Percentiles rank a stretch among this genome's conserved stretches.
Conservation (phyloP, 148 eudicot species). For the Polygonum aviculare region DNA sequence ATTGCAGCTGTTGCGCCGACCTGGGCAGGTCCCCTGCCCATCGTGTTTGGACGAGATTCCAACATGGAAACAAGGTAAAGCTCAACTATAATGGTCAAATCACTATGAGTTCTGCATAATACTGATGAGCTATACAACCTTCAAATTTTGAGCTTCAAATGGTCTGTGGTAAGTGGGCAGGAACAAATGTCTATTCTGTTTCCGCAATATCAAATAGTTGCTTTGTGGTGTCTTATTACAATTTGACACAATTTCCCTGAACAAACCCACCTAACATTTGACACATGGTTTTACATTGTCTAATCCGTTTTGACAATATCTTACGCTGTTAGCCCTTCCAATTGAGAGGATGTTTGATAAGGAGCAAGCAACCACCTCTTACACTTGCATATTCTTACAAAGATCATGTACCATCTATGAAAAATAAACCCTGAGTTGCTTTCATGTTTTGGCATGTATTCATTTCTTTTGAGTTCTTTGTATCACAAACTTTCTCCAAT, state of each 20-base stretch:
- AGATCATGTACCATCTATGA: not conserved
- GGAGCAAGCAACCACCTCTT: not conserved
- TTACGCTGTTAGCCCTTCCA: not conserved
- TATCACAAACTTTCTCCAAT: not conserved
- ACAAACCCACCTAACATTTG: not conserved
- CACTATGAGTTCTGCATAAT: not conserved
- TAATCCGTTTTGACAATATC: not conserved
- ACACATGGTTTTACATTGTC: not conserved
- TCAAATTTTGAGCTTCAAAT: not conserved
- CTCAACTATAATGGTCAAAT: not conserved
- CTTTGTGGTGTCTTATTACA: not conserved
- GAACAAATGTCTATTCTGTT: not conserved
- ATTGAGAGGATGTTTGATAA: not conserved
- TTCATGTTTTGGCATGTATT: not conserved
- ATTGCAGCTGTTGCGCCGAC: slow-evolving; percentile 95
- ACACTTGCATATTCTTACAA: not conserved
- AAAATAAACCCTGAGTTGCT: not conserved
- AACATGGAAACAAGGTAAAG: slow-evolving; percentile 74
- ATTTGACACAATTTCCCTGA: not conserved
- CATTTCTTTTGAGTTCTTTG: not conserved
- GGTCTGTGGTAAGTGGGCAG: not conserved
- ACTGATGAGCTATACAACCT: not conserved
- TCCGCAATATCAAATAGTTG: not conserved
- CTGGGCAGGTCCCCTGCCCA: slow-evolving; percentile 98
- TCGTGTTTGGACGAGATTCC: slow-evolving; percentile 88